Base-by-base conservation (phyloP, 2,329 filamentous ascomycete species). In the Colletotrichum costaricense region DNA sequence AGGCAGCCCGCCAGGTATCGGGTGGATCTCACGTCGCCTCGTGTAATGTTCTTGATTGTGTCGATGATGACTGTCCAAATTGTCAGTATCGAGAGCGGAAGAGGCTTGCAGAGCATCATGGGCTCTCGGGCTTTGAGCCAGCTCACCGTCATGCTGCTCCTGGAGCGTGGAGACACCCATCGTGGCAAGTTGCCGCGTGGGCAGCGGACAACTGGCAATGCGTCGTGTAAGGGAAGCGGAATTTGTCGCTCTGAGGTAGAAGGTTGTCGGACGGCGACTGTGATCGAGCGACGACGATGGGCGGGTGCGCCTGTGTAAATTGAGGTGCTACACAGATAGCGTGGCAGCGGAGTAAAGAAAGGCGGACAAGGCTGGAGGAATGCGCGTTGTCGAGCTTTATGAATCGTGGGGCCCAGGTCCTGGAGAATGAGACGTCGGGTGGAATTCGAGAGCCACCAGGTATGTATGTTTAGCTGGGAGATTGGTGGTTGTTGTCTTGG, bases 121-220 rank as follows among this genome's bases (percentile, higher is more conserved):
- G 56, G 46, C 35, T 54, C 28, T 5, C 33, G 28, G 19, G 14
- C 14, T 6, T 4, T 14, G 9, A 22, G 3, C 5, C 7, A 14
- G 63, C 89, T 83, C 84, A 94, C 93, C 88, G 76, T 94, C 92
- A 78, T 73, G 74, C 46, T 75, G 74, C 77, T 84, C 82, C 42
- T 82, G 78, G 35, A 98, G 93, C 79, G 95, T 90, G 76, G 95
- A 97, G 83, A 93, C 87, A 79, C 91, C 93, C 95, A 98, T 98
- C 79, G 83, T 92, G 87, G 84, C 66, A 63, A 49, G 59, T 67
- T 33, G 65, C 65, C 68, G 70, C 74, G 74, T 55, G 55, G 49
- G 74, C 62, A 67, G 68, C 56, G 66, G 65, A 33, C 63, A 26
- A 63, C 26, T 3, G n/a, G 49, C 28, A 52, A 30, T 42, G 22